A percentile compares a stretch with the other conserved stretches of the same genome.
phyloP scores from a whole-genome alignment of 495 filamentous ascomycete species.

The Xylaria venustula region DNA sequence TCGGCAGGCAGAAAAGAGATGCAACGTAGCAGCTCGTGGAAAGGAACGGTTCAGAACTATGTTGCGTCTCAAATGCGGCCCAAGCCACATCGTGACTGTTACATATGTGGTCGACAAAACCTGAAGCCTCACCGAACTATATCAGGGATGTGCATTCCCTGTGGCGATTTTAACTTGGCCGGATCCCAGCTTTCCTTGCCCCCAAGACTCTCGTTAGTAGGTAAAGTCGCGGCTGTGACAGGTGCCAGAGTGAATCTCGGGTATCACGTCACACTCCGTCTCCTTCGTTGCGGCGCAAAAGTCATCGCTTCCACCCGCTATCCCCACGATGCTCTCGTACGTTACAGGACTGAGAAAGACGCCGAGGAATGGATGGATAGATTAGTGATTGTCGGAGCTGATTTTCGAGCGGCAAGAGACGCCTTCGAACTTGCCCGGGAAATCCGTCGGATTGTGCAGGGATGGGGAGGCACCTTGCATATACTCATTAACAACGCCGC shows the following conservation, averaged over 20 bases:
- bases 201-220: slow-evolving; percentile 27
- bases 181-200: slow-evolving; percentile 35
- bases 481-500: slow-evolving; percentile 52
- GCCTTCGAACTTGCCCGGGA: slow-evolving; percentile 39
- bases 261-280: slow-evolving; percentile 38
- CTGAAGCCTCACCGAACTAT: slow-evolving; percentile 30
- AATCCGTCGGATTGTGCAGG: not conserved
- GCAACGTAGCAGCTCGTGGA: not conserved
- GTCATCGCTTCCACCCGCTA: slow-evolving; percentile 50
- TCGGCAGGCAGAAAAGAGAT: not conserved
- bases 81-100: slow-evolving; percentile 26
- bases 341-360: slow-evolving; percentile 37
- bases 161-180: slow-evolving; percentile 41
- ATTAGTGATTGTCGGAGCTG: slow-evolving; percentile 44
- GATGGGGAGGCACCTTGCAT: slow-evolving; percentile 35
- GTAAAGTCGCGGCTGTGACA: slow-evolving; percentile 43
- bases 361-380: slow-evolving; percentile 32
- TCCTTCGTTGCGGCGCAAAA: slow-evolving; percentile 47
- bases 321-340: slow-evolving; percentile 41
- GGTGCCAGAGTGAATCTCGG: slow-evolving; percentile 47
- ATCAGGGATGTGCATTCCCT: slow-evolving; percentile 38
- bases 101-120: slow-evolving; percentile 40
- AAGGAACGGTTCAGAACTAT: not conserved
- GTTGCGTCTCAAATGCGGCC: not conserved
- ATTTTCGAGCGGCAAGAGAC: slow-evolving; percentile 46